Percentiles rank a stretch among this genome's conserved stretches.
Conservation (phyloP, 2,329 filamentous ascomycete species). For the Chalaropsis ovoidea region DNA sequence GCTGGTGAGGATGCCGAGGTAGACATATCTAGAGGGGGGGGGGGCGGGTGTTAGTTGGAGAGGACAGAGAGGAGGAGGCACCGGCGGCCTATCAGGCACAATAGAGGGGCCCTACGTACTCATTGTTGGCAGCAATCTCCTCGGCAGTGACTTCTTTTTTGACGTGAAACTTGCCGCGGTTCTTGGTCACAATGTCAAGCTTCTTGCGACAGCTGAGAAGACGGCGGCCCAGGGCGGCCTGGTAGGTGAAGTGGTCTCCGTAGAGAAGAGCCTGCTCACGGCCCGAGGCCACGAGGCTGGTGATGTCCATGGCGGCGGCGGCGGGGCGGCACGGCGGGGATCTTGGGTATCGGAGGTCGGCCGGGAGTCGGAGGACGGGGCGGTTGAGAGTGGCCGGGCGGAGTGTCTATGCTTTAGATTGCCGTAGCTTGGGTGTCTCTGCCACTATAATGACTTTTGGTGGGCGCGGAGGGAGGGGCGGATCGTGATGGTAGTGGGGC, state of each 20-base stretch:
- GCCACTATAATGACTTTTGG: conserved; percentile 2
- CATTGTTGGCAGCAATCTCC: conserved; percentile 62
- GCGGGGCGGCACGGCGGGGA: background rate
- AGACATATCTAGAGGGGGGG: conserved; percentile 50
- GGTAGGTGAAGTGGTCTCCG: conserved; percentile 81
- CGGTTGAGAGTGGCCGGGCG: background rate
- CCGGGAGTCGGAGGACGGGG: background rate
- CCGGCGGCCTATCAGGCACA: background rate
- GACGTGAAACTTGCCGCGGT: conserved; percentile 72
- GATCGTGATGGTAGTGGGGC: conserved; percentile 1
- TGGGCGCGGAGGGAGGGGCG: background rate
- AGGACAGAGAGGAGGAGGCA: background rate
- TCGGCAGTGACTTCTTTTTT: conserved; percentile 62
- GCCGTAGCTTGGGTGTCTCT: background rate
- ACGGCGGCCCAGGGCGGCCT: conserved; percentile 65
- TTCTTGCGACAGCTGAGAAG: conserved; percentile 76
- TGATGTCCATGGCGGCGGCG: conserved; percentile 66
- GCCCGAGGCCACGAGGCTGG: conserved; percentile 66
- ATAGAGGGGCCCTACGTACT: conserved; percentile 44
- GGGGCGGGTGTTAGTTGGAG: background rate
- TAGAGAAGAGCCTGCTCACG: conserved; percentile 76
- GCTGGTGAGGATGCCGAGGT: conserved; percentile 71
- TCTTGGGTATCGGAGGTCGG: background rate
- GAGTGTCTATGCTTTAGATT: background rate
- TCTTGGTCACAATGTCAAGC: conserved; percentile 71